phyloP scores from a whole-genome alignment of 805 yeast genomes.

The Yamadazyma nakazawae region DNA sequence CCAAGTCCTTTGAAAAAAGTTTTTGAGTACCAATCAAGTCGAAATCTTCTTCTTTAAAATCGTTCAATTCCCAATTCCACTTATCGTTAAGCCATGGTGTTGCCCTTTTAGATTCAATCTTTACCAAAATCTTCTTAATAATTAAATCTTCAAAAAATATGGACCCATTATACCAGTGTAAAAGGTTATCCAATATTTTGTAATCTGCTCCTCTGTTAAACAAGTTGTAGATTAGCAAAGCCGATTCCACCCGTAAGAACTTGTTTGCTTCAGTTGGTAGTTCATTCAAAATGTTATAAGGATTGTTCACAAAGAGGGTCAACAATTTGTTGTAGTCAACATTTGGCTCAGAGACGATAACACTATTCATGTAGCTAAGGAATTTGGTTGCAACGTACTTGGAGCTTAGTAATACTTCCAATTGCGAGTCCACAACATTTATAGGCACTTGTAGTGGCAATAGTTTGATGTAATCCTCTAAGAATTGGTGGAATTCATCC shows the following conservation, averaged over 20 bases:
- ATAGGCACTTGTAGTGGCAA: conserved; percentile 33
- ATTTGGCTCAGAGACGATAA: conserved; percentile 27
- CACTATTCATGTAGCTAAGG: conserved; percentile 43
- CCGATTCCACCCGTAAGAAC: conserved; percentile 37
- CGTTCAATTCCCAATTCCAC: conserved; percentile 61
- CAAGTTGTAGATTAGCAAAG: conserved; percentile 48
- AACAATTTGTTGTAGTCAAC: conserved; percentile 36
- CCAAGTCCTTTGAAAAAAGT: conserved; percentile 42
- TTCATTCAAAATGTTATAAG: conserved; percentile 30
- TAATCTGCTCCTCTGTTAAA: conserved; percentile 45
- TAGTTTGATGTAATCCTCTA: conserved; percentile 14
- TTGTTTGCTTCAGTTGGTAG: conserved; percentile 19
- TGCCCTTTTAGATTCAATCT: conserved; percentile 52
- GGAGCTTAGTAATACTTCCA: conserved; percentile 54
- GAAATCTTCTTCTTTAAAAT: conserved; percentile 39
- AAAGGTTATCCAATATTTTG: conserved; percentile 46
- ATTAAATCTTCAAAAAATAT: conserved; percentile 57
- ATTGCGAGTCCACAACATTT: conserved; percentile 54
- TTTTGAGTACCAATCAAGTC: conserved; percentile 47
- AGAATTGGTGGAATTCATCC: conserved; percentile 29
- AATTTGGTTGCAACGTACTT: conserved; percentile 46
- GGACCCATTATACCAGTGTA: conserved; percentile 60
- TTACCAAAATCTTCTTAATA: conserved; percentile 51
- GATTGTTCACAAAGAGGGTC: conserved; percentile 47
- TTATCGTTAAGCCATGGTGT: conserved; percentile 66